Conservation (phyloP, 2,329 filamentous ascomycete genomes). For the Clonostachys rosea region DNA sequence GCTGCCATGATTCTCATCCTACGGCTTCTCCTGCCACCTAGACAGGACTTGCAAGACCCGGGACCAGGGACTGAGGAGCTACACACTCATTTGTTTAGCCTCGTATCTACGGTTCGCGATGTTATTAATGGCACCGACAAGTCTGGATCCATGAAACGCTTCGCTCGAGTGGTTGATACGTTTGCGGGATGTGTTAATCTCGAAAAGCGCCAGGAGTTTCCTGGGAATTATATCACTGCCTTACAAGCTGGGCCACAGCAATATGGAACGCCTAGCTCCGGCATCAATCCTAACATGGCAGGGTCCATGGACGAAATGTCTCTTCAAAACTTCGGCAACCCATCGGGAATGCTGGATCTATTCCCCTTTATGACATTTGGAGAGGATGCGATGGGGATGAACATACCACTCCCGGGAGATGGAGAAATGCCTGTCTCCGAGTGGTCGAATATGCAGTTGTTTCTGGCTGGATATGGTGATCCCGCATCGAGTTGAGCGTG, state of each 20-base stretch:
- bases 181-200: constrained; percentile 16
- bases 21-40: constrained; percentile 8
- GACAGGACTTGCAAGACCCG: not conserved
- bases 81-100: constrained; percentile 6
- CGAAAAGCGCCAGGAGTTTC: not conserved
- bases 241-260: not conserved
- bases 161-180: constrained; percentile 16
- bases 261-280: not conserved
- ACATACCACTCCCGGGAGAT: too few relatives aligned
- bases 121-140: constrained; percentile 16
- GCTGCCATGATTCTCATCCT: constrained; percentile 21
- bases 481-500: too few relatives aligned
- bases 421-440: too few relatives aligned
- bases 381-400: too few relatives aligned
- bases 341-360: too few relatives aligned
- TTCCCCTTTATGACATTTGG: too few relatives aligned
- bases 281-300: not conserved
- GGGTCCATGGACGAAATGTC: not conserved
- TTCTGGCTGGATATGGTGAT: too few relatives aligned
- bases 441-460: too few relatives aligned
- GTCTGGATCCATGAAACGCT: constrained; percentile 18
- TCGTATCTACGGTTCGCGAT: constrained; percentile 6
- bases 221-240: not conserved
- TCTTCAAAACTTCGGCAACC: not conserved
- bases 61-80: constrained; percentile 6